Percentiles rank a stretch among this genome's conserved stretches.
These are phyloP conservation scores for Acaromyces ingoldii DNA, from an alignment of 1,284 basidiomycete species.

Conservation along the genomic window DNA sequence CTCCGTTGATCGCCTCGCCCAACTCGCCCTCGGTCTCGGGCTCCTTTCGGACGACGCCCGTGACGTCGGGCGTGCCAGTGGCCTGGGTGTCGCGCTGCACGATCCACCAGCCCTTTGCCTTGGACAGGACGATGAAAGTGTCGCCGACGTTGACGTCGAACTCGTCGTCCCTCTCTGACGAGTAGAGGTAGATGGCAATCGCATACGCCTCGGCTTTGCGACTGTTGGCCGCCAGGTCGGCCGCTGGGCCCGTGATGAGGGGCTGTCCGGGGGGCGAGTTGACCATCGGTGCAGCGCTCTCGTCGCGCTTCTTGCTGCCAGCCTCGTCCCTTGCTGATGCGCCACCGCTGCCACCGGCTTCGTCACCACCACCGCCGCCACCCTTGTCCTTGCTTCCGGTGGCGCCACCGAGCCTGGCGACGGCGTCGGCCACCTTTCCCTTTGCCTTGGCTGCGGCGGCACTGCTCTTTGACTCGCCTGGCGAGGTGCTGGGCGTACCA, in stretches of 20 bases:
- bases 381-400: background rate
- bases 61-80: conserved; percentile 72
- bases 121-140: conserved; percentile 80
- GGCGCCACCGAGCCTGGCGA: conserved; percentile 1
- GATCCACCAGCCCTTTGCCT: conserved; percentile 97
- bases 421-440: conserved; percentile 5
- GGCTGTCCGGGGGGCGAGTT: conserved; percentile 6
- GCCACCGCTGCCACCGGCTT: background rate
- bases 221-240: conserved; percentile 21
- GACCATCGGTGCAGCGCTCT: background rate
- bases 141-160: conserved; percentile 83
- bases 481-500: background rate
- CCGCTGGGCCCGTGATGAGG: conserved; percentile 26
- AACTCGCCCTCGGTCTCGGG: too few species aligned
- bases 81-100: conserved; percentile 77
- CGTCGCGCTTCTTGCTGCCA: conserved; percentile 3
- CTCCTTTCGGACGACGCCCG: conserved; percentile 69
- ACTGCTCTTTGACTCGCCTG: background rate
- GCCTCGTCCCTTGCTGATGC: background rate
- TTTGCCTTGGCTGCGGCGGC: background rate
- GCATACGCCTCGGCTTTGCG: conserved; percentile 60
- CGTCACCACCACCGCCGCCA: background rate
- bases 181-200: conserved; percentile 87
- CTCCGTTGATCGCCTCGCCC: conserved; percentile 63
- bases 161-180: conserved; percentile 94